Evolutionary conservation across 192 early-diverging fungal species (phyloP).

Genomic region (Kickxella alabastrina): DNA sequence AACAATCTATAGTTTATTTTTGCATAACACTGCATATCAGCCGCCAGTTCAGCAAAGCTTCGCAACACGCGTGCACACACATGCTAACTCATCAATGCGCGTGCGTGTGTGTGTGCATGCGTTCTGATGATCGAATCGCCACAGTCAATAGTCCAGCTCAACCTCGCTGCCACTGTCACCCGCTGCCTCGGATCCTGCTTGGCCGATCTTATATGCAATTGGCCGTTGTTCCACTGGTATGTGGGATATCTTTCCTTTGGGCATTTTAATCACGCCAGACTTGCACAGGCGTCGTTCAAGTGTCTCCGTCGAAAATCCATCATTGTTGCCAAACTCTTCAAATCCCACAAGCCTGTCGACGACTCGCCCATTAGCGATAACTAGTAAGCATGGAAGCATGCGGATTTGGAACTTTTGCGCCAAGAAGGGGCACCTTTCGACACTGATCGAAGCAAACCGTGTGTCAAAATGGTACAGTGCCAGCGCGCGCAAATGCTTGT

Average conservation of each 20-base stretch:
- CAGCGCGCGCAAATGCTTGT: constrained; percentile 83
- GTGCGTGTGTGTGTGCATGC: too few species aligned
- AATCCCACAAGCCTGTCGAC: constrained; percentile 86
- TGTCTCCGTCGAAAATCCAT: constrained; percentile 72
- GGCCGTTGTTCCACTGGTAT: constrained; percentile 39
- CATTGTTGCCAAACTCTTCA: constrained; percentile 87
- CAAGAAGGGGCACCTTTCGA: constrained; percentile 85
- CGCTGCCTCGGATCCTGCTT: not conserved
- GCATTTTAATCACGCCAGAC: constrained; percentile 55
- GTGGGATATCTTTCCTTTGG: constrained; percentile 26
- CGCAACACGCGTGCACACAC: too few species aligned
- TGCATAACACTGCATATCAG: too few species aligned
- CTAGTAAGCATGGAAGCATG: constrained; percentile 84
- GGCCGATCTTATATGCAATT: constrained; percentile 11
- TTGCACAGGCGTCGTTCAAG: constrained; percentile 69
- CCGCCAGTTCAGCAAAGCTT: too few species aligned
- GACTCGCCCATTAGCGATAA: constrained; percentile 66
- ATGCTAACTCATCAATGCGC: too few species aligned
- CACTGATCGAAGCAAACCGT: constrained; percentile 83
- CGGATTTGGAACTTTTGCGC: constrained; percentile 84
- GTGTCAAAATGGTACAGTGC: constrained; percentile 79
- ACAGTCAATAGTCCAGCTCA: constrained; percentile 9
- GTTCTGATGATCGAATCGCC: too few species aligned
- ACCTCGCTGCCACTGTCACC: not conserved
- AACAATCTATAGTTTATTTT: not conserved